Evolutionary conservation across 768 basidiomycete species (phyloP).

Genomic region (Termitomyces sp.): DNA sequence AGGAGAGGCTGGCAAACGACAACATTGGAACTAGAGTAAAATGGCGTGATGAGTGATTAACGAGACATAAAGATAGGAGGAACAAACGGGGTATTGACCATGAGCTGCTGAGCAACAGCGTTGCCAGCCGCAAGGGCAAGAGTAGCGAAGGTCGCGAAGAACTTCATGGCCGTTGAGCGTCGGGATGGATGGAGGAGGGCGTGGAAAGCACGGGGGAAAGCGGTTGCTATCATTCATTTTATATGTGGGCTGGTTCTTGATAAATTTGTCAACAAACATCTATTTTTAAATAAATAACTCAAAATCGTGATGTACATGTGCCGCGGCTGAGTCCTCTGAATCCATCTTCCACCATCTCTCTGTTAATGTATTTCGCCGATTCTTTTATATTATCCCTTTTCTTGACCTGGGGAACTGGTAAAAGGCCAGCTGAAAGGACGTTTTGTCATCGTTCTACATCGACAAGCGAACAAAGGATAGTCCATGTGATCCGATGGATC

Average conservation of each 20-base stretch:
- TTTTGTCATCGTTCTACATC: too few relatives aligned
- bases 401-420: background rate
- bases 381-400: background rate
- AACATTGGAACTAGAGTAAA: conserved; percentile 35
- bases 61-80: background rate
- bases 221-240: conserved; percentile 15
- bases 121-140: conserved; percentile 37
- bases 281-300: too few relatives aligned
- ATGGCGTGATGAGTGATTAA: conserved; percentile 3
- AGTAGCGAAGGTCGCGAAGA: conserved; percentile 35
- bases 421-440: background rate
- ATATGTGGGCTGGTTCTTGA: conserved; percentile 10
- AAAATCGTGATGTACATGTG: conserved; percentile 9
- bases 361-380: background rate
- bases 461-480: background rate
- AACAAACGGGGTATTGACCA: conserved; percentile 73
- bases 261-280: conserved; percentile 22
- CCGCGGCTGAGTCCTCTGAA: conserved; percentile 22
- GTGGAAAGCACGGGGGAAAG: conserved; percentile 22
- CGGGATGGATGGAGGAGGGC: conserved; percentile 16
- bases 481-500: conserved; percentile 6
- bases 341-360: background rate
- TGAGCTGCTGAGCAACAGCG: conserved; percentile 37
- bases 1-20: conserved; percentile 57
- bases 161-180: conserved; percentile 42